These are phyloP conservation scores for Neurospora hispaniola DNA, from an alignment of 495 filamentous ascomycete species.

Conservation along the genomic window DNA sequence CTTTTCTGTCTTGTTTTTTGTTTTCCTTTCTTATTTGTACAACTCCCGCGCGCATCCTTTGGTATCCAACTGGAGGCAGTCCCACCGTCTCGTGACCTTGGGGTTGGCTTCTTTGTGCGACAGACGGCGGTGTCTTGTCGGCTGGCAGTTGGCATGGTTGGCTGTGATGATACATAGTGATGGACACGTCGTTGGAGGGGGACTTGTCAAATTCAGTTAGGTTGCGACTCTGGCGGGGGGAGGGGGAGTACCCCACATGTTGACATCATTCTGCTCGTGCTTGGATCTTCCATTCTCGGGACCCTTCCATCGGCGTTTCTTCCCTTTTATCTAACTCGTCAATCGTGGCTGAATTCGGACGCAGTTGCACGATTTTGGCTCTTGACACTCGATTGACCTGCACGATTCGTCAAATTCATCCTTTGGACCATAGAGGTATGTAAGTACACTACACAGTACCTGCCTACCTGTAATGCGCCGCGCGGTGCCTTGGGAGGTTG, in stretches of 20 bases:
- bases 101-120: not conserved
- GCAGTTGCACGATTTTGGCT: not conserved
- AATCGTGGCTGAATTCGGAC: not conserved
- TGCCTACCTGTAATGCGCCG: not conserved
- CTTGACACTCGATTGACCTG: not conserved
- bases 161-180: not conserved
- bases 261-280: not conserved
- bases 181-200: not conserved
- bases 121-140: not conserved
- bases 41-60: not conserved
- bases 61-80: not conserved
- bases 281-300: not conserved
- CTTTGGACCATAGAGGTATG: not conserved
- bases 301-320: not conserved
- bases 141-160: not conserved
- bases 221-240: not conserved
- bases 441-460: not conserved
- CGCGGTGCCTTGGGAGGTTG: not conserved
- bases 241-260: not conserved
- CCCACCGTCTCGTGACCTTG: not conserved
- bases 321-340: not conserved
- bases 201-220: not conserved
- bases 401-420: not conserved
- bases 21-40: not conserved
- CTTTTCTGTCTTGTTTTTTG: not conserved